Evolutionary conservation across 1,284 basidiomycete species (phyloP).

Genomic region (Ceratobasidium theobromae): DNA sequence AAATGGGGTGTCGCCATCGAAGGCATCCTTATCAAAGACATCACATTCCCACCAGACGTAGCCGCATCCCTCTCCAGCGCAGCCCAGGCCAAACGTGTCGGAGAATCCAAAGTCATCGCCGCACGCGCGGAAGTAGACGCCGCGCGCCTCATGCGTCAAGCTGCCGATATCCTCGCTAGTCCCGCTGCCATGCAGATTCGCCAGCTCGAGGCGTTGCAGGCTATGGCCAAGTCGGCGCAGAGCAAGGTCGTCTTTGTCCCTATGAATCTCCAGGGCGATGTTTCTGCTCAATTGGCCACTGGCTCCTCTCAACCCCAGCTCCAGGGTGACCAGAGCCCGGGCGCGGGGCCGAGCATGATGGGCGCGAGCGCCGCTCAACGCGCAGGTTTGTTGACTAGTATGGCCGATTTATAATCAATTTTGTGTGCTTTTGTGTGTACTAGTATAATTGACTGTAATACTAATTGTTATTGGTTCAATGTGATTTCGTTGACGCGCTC

Average conservation of each 20-base stretch:
- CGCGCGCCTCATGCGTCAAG: constrained; percentile 86
- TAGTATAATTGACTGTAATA: background rate
- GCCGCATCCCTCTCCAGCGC: constrained; percentile 89
- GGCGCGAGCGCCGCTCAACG: background rate
- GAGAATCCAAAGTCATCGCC: constrained; percentile 94
- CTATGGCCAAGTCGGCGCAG: constrained; percentile 67
- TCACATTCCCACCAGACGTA: constrained; percentile 91
- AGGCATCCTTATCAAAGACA: constrained; percentile 79
- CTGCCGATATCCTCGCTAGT: constrained; percentile 86
- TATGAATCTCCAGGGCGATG: constrained; percentile 83
- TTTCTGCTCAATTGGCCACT: constrained; percentile 52
- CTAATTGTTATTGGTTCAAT: background rate
- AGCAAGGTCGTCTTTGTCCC: constrained; percentile 93
- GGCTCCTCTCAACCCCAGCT: background rate
- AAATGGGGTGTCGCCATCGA: constrained; percentile 96
- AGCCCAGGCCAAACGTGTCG: constrained; percentile 92
- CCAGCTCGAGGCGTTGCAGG: constrained; percentile 85
- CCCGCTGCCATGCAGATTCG: constrained; percentile 98
- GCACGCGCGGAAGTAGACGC: constrained; percentile 95
- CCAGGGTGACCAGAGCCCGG: background rate
- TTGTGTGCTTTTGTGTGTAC: background rate
- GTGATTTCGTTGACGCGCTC: too few species aligned
- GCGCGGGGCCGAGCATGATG: background rate
- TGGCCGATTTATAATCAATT: constrained; percentile 27
- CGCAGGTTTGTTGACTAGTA: constrained; percentile 30